A percentile compares a stretch with the other conserved stretches of the same genome.
These are phyloP conservation scores for Trametes hirsuta DNA, from an alignment of 1,284 basidiomycete species.

Conservation along the genomic window DNA sequence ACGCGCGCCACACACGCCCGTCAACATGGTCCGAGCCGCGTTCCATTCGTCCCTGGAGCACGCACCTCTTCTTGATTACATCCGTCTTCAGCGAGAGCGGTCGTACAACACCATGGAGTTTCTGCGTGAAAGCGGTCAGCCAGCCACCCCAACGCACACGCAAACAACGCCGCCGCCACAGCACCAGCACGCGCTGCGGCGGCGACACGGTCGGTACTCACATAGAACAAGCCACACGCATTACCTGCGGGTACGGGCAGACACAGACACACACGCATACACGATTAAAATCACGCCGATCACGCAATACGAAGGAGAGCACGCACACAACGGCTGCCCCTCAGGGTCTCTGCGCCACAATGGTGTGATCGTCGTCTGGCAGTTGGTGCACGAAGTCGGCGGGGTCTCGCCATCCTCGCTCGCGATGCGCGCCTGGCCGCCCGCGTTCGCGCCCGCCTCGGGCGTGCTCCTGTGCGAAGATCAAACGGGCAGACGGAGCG, in stretches of 20 bases:
- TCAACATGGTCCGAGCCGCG: conserved; percentile 1
- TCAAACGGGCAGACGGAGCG: background rate
- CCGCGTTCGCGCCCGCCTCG: conserved; percentile 17
- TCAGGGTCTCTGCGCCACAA: conserved; percentile 95
- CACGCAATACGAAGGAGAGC: conserved; percentile 19
- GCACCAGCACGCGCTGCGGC: background rate
- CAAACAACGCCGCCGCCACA: background rate
- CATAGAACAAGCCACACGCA: conserved; percentile 90
- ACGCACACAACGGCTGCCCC: conserved; percentile 88
- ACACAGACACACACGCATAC: background rate
- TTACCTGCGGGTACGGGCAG: conserved; percentile 50
- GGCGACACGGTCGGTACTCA: conserved; percentile 47
- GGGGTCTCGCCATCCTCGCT: conserved; percentile 69
- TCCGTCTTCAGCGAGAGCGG: conserved; percentile 95
- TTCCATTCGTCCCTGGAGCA: conserved; percentile 17
- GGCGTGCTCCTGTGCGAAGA: conserved; percentile 22
- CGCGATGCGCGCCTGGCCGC: conserved; percentile 42
- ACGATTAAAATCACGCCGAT: conserved; percentile 16
- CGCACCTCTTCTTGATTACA: conserved; percentile 95
- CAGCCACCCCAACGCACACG: too few species aligned
- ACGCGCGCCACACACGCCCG: background rate
- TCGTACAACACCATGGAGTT: conserved; percentile 93
- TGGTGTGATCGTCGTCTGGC: conserved; percentile 94
- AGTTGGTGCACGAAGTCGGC: conserved; percentile 91
- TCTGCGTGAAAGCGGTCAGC: conserved; percentile 48